Evolutionary conservation across 2,329 filamentous ascomycete species (phyloP).

Genomic region (Alternaria arbusti): DNA sequence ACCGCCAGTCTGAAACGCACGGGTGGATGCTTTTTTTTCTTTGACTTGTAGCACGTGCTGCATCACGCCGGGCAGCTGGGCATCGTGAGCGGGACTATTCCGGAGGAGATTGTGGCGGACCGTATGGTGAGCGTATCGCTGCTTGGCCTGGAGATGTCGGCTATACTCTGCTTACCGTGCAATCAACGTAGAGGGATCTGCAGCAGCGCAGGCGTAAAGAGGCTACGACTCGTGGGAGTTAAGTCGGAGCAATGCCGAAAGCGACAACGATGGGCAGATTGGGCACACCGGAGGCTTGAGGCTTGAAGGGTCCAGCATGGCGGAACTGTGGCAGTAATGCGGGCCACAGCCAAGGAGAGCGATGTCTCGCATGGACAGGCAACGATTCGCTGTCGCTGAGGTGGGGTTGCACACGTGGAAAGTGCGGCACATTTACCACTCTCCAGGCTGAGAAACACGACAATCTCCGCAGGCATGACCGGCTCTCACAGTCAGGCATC

Average conservation of each 20-base stretch:
- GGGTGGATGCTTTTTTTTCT: slow-evolving; percentile 11
- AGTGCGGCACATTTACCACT: slow-evolving; percentile 17
- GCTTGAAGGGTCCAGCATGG: slow-evolving; percentile 27
- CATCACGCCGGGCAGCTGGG: slow-evolving; percentile 11
- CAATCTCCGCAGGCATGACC: slow-evolving; percentile 12
- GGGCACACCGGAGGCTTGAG: slow-evolving; percentile 16
- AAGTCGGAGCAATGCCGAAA: slow-evolving; percentile 17
- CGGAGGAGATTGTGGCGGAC: slow-evolving; percentile 12
- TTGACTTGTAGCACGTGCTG: slow-evolving; percentile 21
- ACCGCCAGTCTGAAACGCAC: slow-evolving; percentile 20
- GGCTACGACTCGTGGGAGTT: slow-evolving; percentile 6
- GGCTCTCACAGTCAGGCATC: slow-evolving; percentile 12
- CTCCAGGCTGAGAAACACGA: slow-evolving; percentile 22
- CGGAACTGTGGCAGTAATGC: slow-evolving; percentile 25
- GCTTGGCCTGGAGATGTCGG: slow-evolving; percentile 1
- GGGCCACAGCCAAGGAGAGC: slow-evolving; percentile 30
- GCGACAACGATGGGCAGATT: slow-evolving; percentile 18
- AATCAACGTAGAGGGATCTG: slow-evolving; percentile 5
- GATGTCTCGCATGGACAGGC: slow-evolving; percentile 43
- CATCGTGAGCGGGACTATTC: slow-evolving; percentile 10
- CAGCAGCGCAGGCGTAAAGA: slow-evolving; percentile 1
- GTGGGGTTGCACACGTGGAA: slow-evolving; percentile 37
- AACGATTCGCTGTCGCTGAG: slow-evolving; percentile 26
- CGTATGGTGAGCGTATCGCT: background rate
- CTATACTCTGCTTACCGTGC: slow-evolving; percentile 3